Percentiles rank a stretch among this genome's conserved stretches.
These are phyloP conservation scores for Apiospora koreana DNA, from an alignment of 2,329 filamentous ascomycete species.

Conservation along the genomic window DNA sequence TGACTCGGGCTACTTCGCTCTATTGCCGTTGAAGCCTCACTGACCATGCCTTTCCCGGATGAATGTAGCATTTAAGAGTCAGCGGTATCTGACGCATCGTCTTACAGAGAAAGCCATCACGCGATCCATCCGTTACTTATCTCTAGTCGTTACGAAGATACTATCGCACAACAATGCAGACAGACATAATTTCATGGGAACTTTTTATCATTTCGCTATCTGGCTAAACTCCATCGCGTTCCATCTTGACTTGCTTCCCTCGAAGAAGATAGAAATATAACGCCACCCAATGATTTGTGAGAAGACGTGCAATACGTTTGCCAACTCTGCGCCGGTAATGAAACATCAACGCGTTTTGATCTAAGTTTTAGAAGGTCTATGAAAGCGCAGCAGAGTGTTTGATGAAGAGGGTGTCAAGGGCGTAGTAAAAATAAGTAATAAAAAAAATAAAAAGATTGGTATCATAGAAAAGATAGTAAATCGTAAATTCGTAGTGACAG, in stretches of 20 bases:
- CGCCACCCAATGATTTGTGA: neutral
- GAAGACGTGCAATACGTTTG: neutral
- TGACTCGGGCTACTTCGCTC: neutral
- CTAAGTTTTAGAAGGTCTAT: neutral
- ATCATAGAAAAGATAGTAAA: conserved; percentile 21
- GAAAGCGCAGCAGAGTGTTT: neutral
- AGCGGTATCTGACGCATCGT: too few species aligned
- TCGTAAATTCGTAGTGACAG: conserved; percentile 13
- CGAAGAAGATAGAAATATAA: neutral
- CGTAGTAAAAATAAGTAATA: conserved; percentile 12
- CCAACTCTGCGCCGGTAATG: neutral
- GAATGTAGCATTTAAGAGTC: neutral
- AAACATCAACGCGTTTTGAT: neutral
- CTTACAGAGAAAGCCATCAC: too few species aligned
- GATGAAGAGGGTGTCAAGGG: neutral
- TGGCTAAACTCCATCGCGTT: neutral
- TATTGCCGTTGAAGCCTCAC: neutral
- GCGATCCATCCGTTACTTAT: neutral
- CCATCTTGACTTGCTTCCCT: neutral
- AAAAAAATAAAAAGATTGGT: conserved; percentile 19
- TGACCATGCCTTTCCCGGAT: neutral
- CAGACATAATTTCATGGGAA: too few species aligned
- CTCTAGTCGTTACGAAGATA: neutral
- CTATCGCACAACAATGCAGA: neutral
- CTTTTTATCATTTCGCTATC: neutral